Evolutionary conservation across 176 grass and related monocot genomes (phyloP), one percentile per base, ranked within the genome.

Genomic region (Cymbopogon citratus): DNA sequence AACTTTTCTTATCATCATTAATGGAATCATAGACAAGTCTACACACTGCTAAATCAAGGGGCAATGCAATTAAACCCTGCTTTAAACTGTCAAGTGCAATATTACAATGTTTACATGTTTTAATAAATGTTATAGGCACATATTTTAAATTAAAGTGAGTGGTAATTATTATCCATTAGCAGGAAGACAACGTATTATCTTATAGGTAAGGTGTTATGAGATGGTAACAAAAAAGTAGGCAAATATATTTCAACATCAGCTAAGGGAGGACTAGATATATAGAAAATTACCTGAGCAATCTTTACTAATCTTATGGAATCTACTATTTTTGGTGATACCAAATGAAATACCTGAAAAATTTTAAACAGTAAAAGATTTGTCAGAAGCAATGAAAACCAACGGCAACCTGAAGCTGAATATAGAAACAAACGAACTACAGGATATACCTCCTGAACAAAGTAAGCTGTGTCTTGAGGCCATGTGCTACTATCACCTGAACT

Each of bases 261-360:
- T 74, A 43, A 43, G n/a, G 52, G 41, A 65, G 31, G 3, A 28
- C 38, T 76, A 64, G 63, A 62, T 36, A 77, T 41, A 81, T 13
- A 38, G 23, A 82, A 67, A 51, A 62, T 63, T 92, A 98, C 95
- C 95, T 94, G 92, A 83, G 84, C 78, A 86, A 98, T 98, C 88
- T 93, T 98, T 67, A 98, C 59, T 39, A 84, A 68, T 43, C 44
- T 76, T 84, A 98, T 89, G 63, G 86, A 89, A 18, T 92, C 92
- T 56, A 98, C 81, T 71, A 98, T 59, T 79, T 91, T 82, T 25
- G 90, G 85, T 45, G 84, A 85, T 73, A 92, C 84, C 36, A 74
- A 92, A 75, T 94, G 86, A 79, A 94, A 89, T 80, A 94, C 62
- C 95, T 98, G 91, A 81, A 87, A 75, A 59, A 31, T 63, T 63